Base-by-base conservation (phyloP, 1,284 basidiomycete genomes). In the Tylopilus sp. region DNA sequence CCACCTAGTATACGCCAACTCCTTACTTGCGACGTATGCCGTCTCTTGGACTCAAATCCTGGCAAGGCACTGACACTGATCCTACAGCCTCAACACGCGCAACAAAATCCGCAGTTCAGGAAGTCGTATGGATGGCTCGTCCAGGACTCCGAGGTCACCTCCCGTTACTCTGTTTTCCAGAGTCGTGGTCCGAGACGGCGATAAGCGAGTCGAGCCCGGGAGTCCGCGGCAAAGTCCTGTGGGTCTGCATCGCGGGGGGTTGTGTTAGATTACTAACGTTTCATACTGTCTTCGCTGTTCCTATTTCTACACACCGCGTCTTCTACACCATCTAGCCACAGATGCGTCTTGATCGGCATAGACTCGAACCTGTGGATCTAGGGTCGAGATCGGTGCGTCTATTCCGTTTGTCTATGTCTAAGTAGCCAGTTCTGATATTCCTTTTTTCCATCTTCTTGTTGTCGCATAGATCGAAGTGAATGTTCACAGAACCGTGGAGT, bases 1-100 rank as follows among this genome's bases (percentile, higher is more conserved):
- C 33, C 39, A 41, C 16, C 39, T 16, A 77, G 73, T 74, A 22
- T 71, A 74, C 10, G 74, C 73, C 53, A 77, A 76, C 32, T 74
- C 70, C 22, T 52, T 74, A 15, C 62, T 74, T 24, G 74, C 74
- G 19, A 74, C 66, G 75, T 74, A 60, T 4, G 33, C 33, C 10
- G 74, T 65, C 38, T 9, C 6, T 15, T 39, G 26, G 9, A 38
- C 15, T 44, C 6, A 6, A 41, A 52, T 24, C 15, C 8, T 19
- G 8, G 41, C 26, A 22, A 12, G 19, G 36, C 24, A 19, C 16
- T 26, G 32, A 53, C 13, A 19, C 38, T 26, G 39, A 72, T 47
- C 44, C 13, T 13, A 58, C 47, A 76, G 74, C 44, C 62, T 73
- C 33, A 73, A 73, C 22, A 51, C 70, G 5, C 74, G 74, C 26